Evolutionary conservation across 2,329 filamentous ascomycete genomes (phyloP).

Genomic region (Pseudogymnoascus sp.): DNA sequence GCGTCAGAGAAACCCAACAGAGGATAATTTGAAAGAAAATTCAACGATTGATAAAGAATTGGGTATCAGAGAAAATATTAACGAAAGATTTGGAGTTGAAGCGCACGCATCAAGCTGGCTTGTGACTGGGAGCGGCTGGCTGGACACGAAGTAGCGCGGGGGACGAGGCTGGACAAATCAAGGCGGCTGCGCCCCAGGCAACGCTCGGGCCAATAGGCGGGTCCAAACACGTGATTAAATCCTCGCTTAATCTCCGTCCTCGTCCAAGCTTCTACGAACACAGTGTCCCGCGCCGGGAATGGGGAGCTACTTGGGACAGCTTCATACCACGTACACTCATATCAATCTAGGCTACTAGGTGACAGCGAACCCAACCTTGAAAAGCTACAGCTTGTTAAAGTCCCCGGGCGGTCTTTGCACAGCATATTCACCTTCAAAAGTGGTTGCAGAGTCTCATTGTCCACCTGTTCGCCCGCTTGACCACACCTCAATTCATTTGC

Average conservation of each 20-base stretch:
- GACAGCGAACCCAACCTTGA: background rate
- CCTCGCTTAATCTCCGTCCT: background rate
- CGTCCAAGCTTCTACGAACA: constrained; percentile 7
- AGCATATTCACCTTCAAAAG: background rate
- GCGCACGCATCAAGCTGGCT: background rate
- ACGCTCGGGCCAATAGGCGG: background rate
- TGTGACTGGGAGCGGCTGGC: background rate
- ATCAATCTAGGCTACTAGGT: background rate
- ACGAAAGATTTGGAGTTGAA: background rate
- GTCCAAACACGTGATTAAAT: background rate
- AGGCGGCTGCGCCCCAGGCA: constrained; percentile 1
- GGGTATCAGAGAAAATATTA: constrained; percentile 6
- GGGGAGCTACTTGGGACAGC: constrained; percentile 4
- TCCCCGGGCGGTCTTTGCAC: constrained; percentile 2
- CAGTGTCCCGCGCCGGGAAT: constrained; percentile 6
- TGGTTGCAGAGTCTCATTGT: background rate
- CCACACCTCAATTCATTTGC: background rate
- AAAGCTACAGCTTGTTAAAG: constrained; percentile 7
- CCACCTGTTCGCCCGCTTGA: background rate
- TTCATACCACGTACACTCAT: background rate
- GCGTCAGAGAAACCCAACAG: background rate
- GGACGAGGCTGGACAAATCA: constrained; percentile 8
- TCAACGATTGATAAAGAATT: background rate
- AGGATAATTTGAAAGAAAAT: background rate
- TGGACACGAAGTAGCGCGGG: background rate